A percentile compares a stretch with the other conserved stretches of the same genome.
These are phyloP conservation scores for Salix suchowensis DNA, from an alignment of 345 rosid genomes.

Conservation along the genomic window DNA sequence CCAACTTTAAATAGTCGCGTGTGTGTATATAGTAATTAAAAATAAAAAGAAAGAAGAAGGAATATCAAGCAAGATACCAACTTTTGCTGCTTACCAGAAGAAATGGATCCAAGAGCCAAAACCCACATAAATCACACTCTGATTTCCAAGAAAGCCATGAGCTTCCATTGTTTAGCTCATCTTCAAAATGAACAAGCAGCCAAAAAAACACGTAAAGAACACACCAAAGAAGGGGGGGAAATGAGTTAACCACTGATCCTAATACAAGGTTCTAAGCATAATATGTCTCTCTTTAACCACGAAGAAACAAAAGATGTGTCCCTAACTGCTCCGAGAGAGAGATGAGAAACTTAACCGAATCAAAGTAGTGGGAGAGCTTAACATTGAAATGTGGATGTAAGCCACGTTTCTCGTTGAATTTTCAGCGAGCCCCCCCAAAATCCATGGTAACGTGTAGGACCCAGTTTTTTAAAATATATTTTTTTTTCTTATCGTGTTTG, in stretches of 20 bases:
- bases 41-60: not conserved
- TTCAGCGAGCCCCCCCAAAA: constrained; percentile 3
- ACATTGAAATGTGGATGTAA: constrained; percentile 17
- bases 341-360: not conserved
- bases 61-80: constrained; percentile 3
- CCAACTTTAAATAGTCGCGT: constrained; percentile 17
- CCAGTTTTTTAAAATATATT: not conserved
- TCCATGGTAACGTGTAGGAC: constrained; percentile 19
- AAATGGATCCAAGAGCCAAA: constrained; percentile 29
- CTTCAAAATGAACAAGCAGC: not conserved
- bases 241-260: not conserved
- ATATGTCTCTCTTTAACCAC: not conserved
- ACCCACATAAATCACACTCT: constrained; percentile 6
- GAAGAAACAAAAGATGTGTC: not conserved
- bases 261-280: not conserved
- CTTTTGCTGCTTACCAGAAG: constrained; percentile 28
- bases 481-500: not conserved
- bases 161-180: not conserved
- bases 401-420: constrained; percentile 37
- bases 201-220: constrained; percentile 5
- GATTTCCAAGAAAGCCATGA: constrained; percentile 13
- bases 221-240: not conserved
- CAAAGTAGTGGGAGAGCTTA: constrained; percentile 18
- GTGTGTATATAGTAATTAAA: not conserved
- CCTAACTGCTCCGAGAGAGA: not conserved